Conservation (phyloP, 352 stramenopile genomes). For the Globisporangium paroecandrum region DNA sequence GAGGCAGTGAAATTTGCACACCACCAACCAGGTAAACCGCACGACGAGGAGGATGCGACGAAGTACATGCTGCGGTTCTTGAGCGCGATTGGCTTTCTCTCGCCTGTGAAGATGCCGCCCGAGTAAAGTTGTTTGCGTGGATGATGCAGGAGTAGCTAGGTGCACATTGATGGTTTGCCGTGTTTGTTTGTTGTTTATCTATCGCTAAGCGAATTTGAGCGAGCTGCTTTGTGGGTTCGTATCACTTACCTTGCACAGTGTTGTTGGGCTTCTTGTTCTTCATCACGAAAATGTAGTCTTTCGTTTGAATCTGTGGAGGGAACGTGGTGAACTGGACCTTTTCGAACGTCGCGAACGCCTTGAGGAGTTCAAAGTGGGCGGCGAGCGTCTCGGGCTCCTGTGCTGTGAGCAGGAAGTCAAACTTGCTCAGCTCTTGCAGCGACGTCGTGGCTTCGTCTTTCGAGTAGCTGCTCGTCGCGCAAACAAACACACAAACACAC, state of each 20-base stretch:
- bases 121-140: neutral
- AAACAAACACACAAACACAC: too few relatives aligned
- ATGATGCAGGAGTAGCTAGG: neutral
- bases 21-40: constrained; percentile 1
- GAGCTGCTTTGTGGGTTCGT: neutral
- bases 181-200: constrained; percentile 2
- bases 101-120: constrained; percentile 27
- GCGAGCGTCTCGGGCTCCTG: constrained; percentile 31
- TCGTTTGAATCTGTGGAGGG: constrained; percentile 46
- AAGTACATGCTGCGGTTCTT: constrained; percentile 57
- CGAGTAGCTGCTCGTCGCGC: constrained; percentile 45
- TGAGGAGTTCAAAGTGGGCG: constrained; percentile 45
- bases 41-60: constrained; percentile 23
- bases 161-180: neutral
- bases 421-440: constrained; percentile 36
- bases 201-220: neutral
- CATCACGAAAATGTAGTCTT: constrained; percentile 51
- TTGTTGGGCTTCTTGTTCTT: constrained; percentile 28
- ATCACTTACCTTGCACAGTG: neutral
- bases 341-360: constrained; percentile 46
- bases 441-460: constrained; percentile 68
- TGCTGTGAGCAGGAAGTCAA: constrained; percentile 67
- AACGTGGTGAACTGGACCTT: constrained; percentile 30
- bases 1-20: constrained; percentile 6
- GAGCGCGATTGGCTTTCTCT: constrained; percentile 40